Base-by-base conservation (phyloP, 2,329 filamentous ascomycete species). In the Endoconidiophora polonica region DNA sequence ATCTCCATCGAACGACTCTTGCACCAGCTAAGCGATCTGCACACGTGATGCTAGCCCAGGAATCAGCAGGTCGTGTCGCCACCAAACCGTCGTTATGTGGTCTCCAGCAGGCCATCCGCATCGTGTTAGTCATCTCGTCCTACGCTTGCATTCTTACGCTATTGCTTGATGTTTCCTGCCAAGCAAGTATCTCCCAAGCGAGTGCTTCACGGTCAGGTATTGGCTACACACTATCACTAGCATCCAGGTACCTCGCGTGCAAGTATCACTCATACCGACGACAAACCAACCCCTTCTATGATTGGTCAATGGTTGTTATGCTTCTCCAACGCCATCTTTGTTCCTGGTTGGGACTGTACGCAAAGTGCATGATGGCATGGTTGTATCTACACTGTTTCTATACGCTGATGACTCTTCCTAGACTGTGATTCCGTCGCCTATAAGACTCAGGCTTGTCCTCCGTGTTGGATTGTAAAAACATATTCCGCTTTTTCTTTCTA, bases 1-100 rank as follows among this genome's bases (percentile, higher is more conserved):
- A 12, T 43, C 38, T n/a, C 40, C 40, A 49, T 49, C 47, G 47
- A 44, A 44, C 40, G 47, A 49, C 40, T 49, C 38, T 49, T 29
- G n/a, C 39, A 24, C 6, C n/a, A 20, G 40, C 29, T 29, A 29
- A 38, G 18, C 7, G 41, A 16, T 33, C 29, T 22, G 26, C 36
- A 49, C 47, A 49, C 47, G 47, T 49, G 47, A 49, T 49, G 24
- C 29, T 16, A 14, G 18, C 22, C 16, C 41, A 44, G 39, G 26
- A 49, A 49, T 49, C 47, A 38, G 24, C 47, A 24, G 47, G 38
- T 49, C 36, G 33, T 41, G 33, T 41, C 47, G 44, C 40, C 42
- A 44, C 23, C 29, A 16, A 18, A 40, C 26, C 22, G 18, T 42
- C 40, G 38, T 41, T 48, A 18, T 49, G 47, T 33, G 10, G n/a